Conservation (phyloP, 2,329 filamentous ascomycete species). For the Nemania serpens region DNA sequence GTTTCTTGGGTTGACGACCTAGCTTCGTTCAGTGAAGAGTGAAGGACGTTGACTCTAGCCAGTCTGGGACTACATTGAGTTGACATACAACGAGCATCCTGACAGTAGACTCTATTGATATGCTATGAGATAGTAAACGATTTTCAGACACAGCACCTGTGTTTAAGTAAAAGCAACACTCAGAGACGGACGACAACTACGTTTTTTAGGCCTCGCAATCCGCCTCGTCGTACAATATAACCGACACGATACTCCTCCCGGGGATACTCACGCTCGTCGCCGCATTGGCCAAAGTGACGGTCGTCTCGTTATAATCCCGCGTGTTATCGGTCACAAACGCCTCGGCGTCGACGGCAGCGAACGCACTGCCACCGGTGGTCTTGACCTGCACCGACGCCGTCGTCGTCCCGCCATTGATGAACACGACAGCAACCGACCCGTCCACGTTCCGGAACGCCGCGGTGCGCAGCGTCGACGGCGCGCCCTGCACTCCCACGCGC, state of each 20-base stretch:
- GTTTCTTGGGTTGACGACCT: too few relatives aligned
- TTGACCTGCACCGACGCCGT: slow-evolving; percentile 19
- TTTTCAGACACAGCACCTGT: too few relatives aligned
- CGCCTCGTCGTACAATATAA: slow-evolving; percentile 39
- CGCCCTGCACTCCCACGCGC: slow-evolving; percentile 22
- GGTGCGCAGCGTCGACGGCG: slow-evolving; percentile 17
- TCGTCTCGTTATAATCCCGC: slow-evolving; percentile 28
- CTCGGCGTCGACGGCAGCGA: slow-evolving; percentile 15
- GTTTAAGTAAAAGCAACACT: too few relatives aligned
- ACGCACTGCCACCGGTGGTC: slow-evolving; percentile 14
- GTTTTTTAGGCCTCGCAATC: neutral
- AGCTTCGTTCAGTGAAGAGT: too few relatives aligned
- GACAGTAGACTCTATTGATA: too few relatives aligned
- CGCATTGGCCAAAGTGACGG: slow-evolving; percentile 7
- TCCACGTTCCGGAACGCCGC: slow-evolving; percentile 32
- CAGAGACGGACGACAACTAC: too few relatives aligned
- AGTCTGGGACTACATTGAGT: too few relatives aligned
- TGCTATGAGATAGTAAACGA: too few relatives aligned
- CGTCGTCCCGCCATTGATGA: slow-evolving; percentile 28
- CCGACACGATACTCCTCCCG: slow-evolving; percentile 19
- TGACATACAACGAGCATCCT: too few relatives aligned
- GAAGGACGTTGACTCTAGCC: too few relatives aligned
- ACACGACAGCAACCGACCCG: slow-evolving; percentile 28
- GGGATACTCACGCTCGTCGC: slow-evolving; percentile 19
- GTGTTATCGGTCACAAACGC: slow-evolving; percentile 33